A percentile compares a stretch with the other conserved stretches of the same genome.
These are phyloP conservation scores for Boletus tylopilopsis DNA, from an alignment of 768 basidiomycete species.

Conservation along the genomic window DNA sequence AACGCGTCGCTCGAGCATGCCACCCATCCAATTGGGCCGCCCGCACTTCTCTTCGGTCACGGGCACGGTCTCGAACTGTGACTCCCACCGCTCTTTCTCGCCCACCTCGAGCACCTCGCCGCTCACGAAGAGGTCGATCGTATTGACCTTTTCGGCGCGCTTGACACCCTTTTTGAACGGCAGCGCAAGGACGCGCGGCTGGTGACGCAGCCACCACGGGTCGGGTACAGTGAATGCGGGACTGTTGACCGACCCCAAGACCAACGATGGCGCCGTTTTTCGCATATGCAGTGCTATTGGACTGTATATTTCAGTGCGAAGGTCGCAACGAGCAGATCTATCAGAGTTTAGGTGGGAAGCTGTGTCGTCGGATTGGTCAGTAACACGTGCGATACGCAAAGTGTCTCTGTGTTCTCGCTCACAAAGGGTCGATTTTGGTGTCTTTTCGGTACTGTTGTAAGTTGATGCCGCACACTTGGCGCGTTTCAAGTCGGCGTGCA, in stretches of 20 bases:
- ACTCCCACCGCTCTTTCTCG: conserved; percentile 90
- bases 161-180: conserved; percentile 98
- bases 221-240: conserved; percentile 99
- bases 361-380: conserved; percentile 27
- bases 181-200: conserved; percentile 85
- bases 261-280: conserved; percentile 90
- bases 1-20: conserved; percentile 96
- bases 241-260: conserved; percentile 97
- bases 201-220: conserved; percentile 98
- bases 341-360: conserved; percentile 73
- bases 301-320: conserved; percentile 98
- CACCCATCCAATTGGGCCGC: conserved; percentile 68
- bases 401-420: conserved; percentile 78
- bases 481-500: conserved; percentile 79
- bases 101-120: conserved; percentile 86
- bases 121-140: conserved; percentile 93
- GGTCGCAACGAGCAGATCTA: conserved; percentile 95
- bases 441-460: conserved; percentile 91
- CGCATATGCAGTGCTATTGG: conserved; percentile 96
- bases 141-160: conserved; percentile 97
- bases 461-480: conserved; percentile 91
- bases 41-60: conserved; percentile 72
- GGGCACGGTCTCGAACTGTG: conserved; percentile 73
- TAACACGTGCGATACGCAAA: not conserved
- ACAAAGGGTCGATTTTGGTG: conserved; percentile 76